These are phyloP conservation scores for Saturnispora sanitii DNA, from an alignment of 805 yeast genomes.

Conservation along the genomic window DNA sequence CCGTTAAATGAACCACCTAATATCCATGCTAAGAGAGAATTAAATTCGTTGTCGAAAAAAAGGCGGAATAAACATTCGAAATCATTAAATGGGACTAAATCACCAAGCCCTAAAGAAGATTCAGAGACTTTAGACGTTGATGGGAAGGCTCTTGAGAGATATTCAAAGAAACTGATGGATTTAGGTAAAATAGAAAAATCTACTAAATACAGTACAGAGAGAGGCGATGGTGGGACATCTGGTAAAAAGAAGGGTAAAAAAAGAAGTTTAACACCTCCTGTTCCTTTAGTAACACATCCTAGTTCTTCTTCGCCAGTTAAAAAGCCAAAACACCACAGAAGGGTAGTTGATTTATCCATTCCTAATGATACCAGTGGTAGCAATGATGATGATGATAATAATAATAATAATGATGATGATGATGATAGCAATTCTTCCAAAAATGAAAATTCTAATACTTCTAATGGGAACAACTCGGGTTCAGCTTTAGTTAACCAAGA, in stretches of 20 bases:
- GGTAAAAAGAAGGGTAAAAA: not conserved
- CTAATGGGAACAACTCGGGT: too few species aligned
- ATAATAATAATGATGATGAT: not conserved
- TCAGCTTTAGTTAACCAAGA: constrained; percentile 53
- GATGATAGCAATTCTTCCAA: constrained; percentile 14
- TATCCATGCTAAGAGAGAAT: constrained; percentile 44
- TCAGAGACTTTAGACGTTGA: constrained; percentile 10
- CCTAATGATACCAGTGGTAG: not conserved
- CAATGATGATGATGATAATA: constrained; percentile 7
- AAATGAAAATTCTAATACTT: too few species aligned
- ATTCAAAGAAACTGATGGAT: constrained; percentile 17
- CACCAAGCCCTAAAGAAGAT: not conserved
- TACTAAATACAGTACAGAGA: constrained; percentile 13
- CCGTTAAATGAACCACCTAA: constrained; percentile 66
- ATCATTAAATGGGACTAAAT: constrained; percentile 1
- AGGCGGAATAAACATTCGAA: not conserved
- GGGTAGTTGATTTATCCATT: not conserved
- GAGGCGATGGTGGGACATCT: constrained; percentile 2
- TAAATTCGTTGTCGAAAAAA: constrained; percentile 18
- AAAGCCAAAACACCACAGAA: constrained; percentile 14
- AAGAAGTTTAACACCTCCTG: not conserved
- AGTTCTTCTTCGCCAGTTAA: constrained; percentile 6
- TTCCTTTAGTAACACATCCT: not conserved
- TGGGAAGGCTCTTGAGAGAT: constrained; percentile 10
- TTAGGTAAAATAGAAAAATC: constrained; percentile 7